phyloP scores from a whole-genome alignment of 176 grass and related monocot genomes.

The Musa schizocarpa region DNA sequence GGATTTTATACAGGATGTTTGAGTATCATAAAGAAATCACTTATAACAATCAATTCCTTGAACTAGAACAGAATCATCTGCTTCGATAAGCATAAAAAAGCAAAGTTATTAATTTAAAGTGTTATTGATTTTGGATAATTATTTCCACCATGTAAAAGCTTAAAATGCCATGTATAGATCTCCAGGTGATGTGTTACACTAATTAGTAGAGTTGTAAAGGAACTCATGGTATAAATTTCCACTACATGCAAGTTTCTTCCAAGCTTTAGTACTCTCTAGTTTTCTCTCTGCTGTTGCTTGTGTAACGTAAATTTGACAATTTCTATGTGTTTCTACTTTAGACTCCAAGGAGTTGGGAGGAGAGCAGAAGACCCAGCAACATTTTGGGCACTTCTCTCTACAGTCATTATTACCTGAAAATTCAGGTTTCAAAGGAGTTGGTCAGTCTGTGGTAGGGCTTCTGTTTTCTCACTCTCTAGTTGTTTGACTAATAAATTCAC shows the following conservation, averaged over 20 bases:
- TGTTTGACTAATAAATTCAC: not conserved
- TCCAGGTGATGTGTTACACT: not conserved
- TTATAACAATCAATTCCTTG: not conserved
- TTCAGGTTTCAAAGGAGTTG: slow-evolving; percentile 53
- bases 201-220: not conserved
- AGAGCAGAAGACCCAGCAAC: slow-evolving; percentile 39
- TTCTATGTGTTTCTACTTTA: slow-evolving; percentile 10
- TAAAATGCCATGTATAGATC: not conserved
- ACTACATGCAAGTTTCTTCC: not conserved
- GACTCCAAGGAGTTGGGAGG: slow-evolving; percentile 31
- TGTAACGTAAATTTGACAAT: not conserved
- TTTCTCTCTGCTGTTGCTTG: not conserved
- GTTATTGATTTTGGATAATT: no score
- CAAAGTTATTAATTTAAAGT: not conserved
- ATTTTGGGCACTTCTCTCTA: slow-evolving; percentile 30
- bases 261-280: not conserved
- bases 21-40: not conserved
- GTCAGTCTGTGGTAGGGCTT: slow-evolving; percentile 58
- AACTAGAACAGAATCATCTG: not conserved
- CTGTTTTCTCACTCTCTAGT: not conserved
- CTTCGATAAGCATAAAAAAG: not conserved
- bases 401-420: slow-evolving; percentile 31
- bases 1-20: not conserved
- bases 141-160: not conserved
- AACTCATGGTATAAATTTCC: not conserved